A percentile compares a stretch with the other conserved stretches of the same genome.
These are phyloP conservation scores for Gnomoniopsis smithogilvyi DNA, from an alignment of 2,329 filamentous ascomycete species.

Conservation along the genomic window DNA sequence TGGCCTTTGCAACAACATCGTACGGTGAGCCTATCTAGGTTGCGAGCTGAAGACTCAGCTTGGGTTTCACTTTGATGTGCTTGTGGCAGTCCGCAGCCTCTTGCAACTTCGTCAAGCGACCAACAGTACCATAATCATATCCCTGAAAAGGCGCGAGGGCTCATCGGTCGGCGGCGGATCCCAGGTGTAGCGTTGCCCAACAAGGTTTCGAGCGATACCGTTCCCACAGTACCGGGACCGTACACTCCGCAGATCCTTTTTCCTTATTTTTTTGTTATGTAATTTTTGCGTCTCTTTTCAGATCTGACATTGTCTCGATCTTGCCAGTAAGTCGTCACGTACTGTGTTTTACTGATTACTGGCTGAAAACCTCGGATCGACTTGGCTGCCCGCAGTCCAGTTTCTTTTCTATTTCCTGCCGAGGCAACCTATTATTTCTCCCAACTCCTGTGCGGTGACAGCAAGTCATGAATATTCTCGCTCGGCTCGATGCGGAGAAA, in stretches of 20 bases:
- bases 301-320: background rate
- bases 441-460: background rate
- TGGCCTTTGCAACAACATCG: background rate
- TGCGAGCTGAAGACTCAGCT: slow-evolving; percentile 10
- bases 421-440: background rate
- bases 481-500: background rate
- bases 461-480: background rate
- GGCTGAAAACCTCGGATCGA: too few species aligned
- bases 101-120: background rate
- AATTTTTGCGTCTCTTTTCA: background rate
- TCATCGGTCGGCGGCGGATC: too few species aligned
- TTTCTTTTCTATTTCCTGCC: too few species aligned
- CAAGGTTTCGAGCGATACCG: background rate
- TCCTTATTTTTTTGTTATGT: too few species aligned
- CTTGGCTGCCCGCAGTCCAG: background rate
- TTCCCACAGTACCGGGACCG: slow-evolving; percentile 9
- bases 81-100: background rate
- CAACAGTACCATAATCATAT: background rate
- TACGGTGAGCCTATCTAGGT: slow-evolving; percentile 2
- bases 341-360: too few species aligned
- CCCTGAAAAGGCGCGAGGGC: background rate
- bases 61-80: slow-evolving; percentile 8
- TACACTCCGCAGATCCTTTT: slow-evolving; percentile 7
- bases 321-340: too few species aligned
- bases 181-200: background rate